phyloP scores from a whole-genome alignment of 1,284 basidiomycete species.

The Trichosporon sp. region DNA sequence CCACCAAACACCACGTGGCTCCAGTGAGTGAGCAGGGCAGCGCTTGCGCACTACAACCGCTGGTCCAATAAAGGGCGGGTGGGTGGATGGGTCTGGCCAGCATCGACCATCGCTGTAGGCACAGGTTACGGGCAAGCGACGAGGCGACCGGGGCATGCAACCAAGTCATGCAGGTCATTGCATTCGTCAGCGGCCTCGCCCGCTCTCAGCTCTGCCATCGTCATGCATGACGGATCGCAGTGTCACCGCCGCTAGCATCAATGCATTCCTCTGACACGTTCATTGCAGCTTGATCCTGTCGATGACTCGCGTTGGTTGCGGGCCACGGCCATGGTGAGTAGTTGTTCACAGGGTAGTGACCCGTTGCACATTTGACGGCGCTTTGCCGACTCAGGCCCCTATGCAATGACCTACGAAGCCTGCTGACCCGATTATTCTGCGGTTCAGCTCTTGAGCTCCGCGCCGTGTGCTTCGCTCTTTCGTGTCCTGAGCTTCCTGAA shows the following conservation, averaged over 20 bases:
- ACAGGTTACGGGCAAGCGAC: no score
- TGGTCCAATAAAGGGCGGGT: no score
- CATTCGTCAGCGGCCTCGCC: not conserved
- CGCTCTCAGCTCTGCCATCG: not conserved
- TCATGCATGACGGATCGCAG: not conserved
- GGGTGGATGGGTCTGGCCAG: no score
- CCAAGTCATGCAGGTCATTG: not conserved
- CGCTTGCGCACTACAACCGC: no score
- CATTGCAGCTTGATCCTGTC: not conserved
- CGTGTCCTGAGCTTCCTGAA: not conserved
- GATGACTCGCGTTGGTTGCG: no score
- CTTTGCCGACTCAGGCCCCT: not conserved
- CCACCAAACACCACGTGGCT: not conserved
- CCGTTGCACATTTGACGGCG: not conserved
- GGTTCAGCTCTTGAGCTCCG: no score
- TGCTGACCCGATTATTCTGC: no score
- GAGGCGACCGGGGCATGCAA: not conserved
- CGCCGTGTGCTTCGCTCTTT: not conserved
- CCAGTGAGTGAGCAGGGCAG: not conserved
- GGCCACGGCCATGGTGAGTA: no score
- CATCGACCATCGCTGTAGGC: no score
- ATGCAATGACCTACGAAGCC: not conserved
- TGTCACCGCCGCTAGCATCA: no score
- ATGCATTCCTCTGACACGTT: not conserved
- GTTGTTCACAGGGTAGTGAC: no score